Base-by-base conservation (phyloP, 2,329 filamentous ascomycete genomes). In the Xylariaceae sp. region DNA sequence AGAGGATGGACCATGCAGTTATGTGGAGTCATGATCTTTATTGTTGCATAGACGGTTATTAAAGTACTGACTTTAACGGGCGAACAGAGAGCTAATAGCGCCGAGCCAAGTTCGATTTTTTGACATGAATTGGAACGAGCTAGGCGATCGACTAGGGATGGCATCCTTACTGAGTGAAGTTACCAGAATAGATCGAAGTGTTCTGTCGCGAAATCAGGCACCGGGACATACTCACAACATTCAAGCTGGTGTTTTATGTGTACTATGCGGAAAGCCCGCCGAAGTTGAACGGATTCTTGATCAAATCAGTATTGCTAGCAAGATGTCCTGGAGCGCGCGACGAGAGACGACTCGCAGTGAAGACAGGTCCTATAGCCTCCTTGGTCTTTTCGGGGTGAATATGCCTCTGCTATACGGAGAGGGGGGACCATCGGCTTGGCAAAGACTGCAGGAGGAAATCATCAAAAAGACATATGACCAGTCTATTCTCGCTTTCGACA, bases 341-440 rank as follows among this genome's bases (percentile, higher is more conserved):
- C 14, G 45, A 22, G 29, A 47, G 36, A 44, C 45, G 17, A 47
- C 39, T 4, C 23, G 45, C 22, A 6, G 14, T 1, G 40, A 47
- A 40, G 45, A 47, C 19, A 25, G 33, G 2, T 37, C 40, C 2
- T 47, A 47, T n/a, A 20, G 45, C 33, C 40, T 47, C 27, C 22
- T 47, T 2, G 40, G 40, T 22, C 23, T 47, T 8, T 47, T 47
- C n/a, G 35, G 40, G 3, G 40, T 47, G 22, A 47, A 43, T 6
- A 39, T 47, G 45, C 35, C 40, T 7, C 20, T 44, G 6, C n/a
- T 47, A n/a, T 47, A 47, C 10, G 45, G 45, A 2, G 39, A 41
- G n/a, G 45, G 40, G 1, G 25, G 35, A 7, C 12, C 35, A 8
- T 12, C 22, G 23, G 40, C 45, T 4, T 47, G 34, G 33, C n/a